Base-by-base conservation (phyloP, 2,329 filamentous ascomycete species). In the Daldinia sp. region DNA sequence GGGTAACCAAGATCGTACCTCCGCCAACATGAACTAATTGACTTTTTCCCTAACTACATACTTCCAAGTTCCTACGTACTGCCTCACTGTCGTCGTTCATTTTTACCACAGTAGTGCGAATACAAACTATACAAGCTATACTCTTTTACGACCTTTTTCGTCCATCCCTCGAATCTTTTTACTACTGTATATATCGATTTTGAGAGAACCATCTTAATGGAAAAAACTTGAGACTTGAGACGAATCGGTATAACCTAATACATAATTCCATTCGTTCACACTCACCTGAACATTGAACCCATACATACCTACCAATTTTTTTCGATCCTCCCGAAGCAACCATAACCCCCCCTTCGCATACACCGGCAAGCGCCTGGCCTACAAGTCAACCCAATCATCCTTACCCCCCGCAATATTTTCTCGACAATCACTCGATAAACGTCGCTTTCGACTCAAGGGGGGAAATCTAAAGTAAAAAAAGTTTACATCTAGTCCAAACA, bases 301-400 rank as follows among this genome's bases (percentile, higher is more conserved):
- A 48, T 35, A 34, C 13, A 21, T 34, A 49, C 59, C 49, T 49
- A 49, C 54, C 41, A 62, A 30, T 49, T 66, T 68, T n/a, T 57
- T 55, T 58, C 65, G 19, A 55, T 60, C 70, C 68, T 63, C 61
- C 66, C 55, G 55, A 45, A 55, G 63, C 59, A 66, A 53, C 68
- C 63, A 62, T 63, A 54, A 41, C 60, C 64, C 64, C 66, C 66
- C 68, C 61, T 69, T 68, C 61, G 64, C 66, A 68, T 66, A 69
- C 67, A 67, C 68, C 67, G 68, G 56, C 71, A 74, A 72, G 70
- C 72, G 72, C 72, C 72, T 57, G 67, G 60, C 73, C 68, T 61
- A 64, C 61, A 64, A 65, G 51, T 63, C 63, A 68, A 71, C 70
- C 75, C 73, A 74, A 72, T 74, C 71, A 70, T 51, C 60, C 64